Percentiles rank a stretch among this genome's conserved stretches.
phyloP scores from a whole-genome alignment of 2,329 filamentous ascomycete species.

The Hymenoscyphus infarciens region DNA sequence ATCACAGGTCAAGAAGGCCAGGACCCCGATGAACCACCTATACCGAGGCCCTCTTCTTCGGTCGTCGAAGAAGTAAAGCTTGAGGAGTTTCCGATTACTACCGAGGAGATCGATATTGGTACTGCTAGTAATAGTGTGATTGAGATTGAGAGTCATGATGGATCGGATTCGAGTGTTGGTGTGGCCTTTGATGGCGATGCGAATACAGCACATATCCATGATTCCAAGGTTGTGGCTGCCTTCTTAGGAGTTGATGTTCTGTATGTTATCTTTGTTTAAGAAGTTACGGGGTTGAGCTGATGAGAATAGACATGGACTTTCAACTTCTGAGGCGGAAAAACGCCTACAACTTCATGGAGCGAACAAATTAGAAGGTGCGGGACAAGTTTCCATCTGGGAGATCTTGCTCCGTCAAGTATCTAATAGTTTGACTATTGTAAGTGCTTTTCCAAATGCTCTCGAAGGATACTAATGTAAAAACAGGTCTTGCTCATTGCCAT shows the following conservation, averaged over 20 bases:
- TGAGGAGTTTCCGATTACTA: constrained; percentile 4
- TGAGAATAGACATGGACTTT: constrained; percentile 55
- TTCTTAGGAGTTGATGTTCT: constrained; percentile 19
- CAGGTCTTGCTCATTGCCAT: constrained; percentile 74
- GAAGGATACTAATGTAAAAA: not conserved
- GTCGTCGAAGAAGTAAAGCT: constrained; percentile 9
- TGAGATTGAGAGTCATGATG: constrained; percentile 16
- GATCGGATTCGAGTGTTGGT: not conserved
- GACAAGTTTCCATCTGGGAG: constrained; percentile 69
- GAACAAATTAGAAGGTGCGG: constrained; percentile 68
- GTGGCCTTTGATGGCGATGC: constrained; percentile 21
- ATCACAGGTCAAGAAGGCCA: constrained; percentile 19
- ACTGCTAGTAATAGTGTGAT: constrained; percentile 11
- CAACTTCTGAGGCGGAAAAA: constrained; percentile 57
- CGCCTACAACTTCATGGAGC: constrained; percentile 64
- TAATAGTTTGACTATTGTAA: constrained; percentile 68
- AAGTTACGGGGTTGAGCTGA: too few species aligned
- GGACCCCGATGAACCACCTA: constrained; percentile 22
- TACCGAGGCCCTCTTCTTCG: constrained; percentile 16
- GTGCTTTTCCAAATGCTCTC: constrained; percentile 21
- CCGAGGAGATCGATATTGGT: constrained; percentile 1
- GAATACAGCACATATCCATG: constrained; percentile 33
- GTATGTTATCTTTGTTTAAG: constrained; percentile 15
- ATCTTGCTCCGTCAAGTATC: constrained; percentile 74
- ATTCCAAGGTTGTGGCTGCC: constrained; percentile 32